Evolutionary conservation across 2,329 filamentous ascomycete species (phyloP).

Genomic region (Lachnellula subtilissima): DNA sequence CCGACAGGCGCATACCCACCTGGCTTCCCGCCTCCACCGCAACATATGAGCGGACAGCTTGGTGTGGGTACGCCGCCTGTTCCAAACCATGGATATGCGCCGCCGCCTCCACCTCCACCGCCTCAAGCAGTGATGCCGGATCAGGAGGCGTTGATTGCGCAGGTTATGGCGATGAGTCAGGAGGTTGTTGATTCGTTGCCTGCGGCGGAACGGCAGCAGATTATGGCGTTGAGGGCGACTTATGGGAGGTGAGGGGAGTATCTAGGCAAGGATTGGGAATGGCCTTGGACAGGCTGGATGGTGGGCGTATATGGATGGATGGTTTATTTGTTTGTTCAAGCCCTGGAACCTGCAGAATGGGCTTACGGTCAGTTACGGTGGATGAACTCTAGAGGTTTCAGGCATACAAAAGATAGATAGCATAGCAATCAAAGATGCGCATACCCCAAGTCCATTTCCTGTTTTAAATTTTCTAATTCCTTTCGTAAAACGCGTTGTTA

Average conservation of each 20-base stretch:
- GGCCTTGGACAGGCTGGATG: not conserved
- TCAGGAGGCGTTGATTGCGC: constrained; percentile 70
- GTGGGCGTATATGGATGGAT: too few relatives aligned
- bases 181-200: constrained; percentile 75
- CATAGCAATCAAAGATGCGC: too few relatives aligned
- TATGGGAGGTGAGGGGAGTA: constrained; percentile 18
- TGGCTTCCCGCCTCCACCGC: constrained; percentile 36
- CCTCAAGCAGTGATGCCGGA: constrained; percentile 48
- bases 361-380: too few relatives aligned
- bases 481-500: too few relatives aligned
- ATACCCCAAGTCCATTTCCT: too few relatives aligned
- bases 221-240: constrained; percentile 64
- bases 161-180: constrained; percentile 75
- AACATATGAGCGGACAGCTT: constrained; percentile 33
- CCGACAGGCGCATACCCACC: constrained; percentile 39
- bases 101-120: constrained; percentile 34
- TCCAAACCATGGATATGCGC: constrained; percentile 33
- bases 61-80: constrained; percentile 40
- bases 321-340: too few relatives aligned
- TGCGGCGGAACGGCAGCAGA: constrained; percentile 70
- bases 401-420: too few relatives aligned
- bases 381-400: too few relatives aligned
- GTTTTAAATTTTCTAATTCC: too few relatives aligned
- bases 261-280: not conserved
- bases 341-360: too few relatives aligned